Conservation (phyloP, 2,329 filamentous ascomycete genomes). For the Diaporthe amygdali region DNA sequence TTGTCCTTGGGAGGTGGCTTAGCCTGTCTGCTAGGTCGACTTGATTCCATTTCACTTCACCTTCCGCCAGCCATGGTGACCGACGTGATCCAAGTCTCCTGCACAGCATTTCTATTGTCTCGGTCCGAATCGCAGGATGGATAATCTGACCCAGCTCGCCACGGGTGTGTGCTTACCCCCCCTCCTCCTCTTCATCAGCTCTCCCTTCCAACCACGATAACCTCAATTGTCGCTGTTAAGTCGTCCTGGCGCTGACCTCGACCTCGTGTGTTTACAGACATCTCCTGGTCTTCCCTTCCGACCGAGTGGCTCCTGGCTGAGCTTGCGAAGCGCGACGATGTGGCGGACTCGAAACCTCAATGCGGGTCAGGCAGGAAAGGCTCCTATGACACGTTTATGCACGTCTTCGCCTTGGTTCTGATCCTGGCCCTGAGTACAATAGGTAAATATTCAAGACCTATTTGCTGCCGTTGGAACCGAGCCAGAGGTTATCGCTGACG, state of each 20-base stretch:
- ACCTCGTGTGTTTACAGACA: slow-evolving; percentile 33
- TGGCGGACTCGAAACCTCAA: slow-evolving; percentile 47
- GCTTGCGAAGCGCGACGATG: slow-evolving; percentile 51
- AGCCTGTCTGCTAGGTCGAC: not conserved
- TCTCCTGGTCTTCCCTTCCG: slow-evolving; percentile 54
- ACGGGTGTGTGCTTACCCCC: slow-evolving; percentile 5
- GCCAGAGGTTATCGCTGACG: not conserved
- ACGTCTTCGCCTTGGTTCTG: slow-evolving; percentile 71
- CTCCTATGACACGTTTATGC: slow-evolving; percentile 69
- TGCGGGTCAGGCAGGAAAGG: slow-evolving; percentile 60
- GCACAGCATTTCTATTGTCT: not conserved
- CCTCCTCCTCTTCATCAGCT: not conserved
- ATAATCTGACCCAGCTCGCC: slow-evolving; percentile 9
- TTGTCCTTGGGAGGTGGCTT: not conserved
- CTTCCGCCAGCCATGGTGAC: not conserved
- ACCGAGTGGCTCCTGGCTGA: slow-evolving; percentile 59
- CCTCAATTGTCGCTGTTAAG: not conserved
- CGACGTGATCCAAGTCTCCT: not conserved
- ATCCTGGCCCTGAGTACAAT: slow-evolving; percentile 67
- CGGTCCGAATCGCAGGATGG: slow-evolving; percentile 6
- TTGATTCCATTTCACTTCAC: not conserved
- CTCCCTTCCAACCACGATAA: not conserved
- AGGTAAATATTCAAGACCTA: slow-evolving; percentile 43
- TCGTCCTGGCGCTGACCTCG: not conserved
- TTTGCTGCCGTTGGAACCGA: too few relatives aligned